Evolutionary conservation across 1,139 yeast genomes (phyloP), one percentile per base, ranked within the genome.

Genomic region (Diutina catenulata): DNA sequence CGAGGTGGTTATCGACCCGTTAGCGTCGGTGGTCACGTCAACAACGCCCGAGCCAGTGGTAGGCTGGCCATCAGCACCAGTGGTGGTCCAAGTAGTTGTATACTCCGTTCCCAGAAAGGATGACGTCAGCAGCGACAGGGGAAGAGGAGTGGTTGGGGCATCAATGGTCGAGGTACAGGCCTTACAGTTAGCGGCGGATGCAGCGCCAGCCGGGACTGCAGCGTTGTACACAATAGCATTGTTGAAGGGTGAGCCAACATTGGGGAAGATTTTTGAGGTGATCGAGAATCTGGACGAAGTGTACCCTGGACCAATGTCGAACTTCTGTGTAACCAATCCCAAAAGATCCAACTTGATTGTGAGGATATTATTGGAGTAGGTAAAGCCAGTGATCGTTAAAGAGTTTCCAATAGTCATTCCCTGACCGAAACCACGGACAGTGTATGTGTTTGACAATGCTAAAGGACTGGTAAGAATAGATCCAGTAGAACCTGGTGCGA

Each of bases 231-330:
- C 2, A 21, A 31, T 31, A 19, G 35, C 35, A 14, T 31, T 31
- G 11, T 3, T n/a, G 10, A 31, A 8, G n/a, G 35, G 35, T 3
- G 21, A 16, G 18, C 25, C n/a, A 5, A 31, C 9, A 11, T 18
- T 25, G 13, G 35, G 24, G 16, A 31, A 19, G 11, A 31, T 19
- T n/a, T 20, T 21, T 16, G 35, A 13, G 18, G 14, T 19, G 18
- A 31, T 7, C n/a, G n/a, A 1, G 21, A 31, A 31, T 15, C 23
- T 21, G 5, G 8, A 3, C 2, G n/a, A 4, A 11, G 4, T 6
- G 15, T 31, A 31, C n/a, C 35, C 35, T n/a, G 22, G 25, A 3
- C 35, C 35, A 14, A 31, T 21, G n/a, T 21, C 15, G 35, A 31
- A 31, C 4, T 13, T n/a, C 8, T 31, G 35, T 18, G 35, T 24